Evolutionary conservation across 441 rosid species (phyloP).

Genomic region (Populus hybrid): DNA sequence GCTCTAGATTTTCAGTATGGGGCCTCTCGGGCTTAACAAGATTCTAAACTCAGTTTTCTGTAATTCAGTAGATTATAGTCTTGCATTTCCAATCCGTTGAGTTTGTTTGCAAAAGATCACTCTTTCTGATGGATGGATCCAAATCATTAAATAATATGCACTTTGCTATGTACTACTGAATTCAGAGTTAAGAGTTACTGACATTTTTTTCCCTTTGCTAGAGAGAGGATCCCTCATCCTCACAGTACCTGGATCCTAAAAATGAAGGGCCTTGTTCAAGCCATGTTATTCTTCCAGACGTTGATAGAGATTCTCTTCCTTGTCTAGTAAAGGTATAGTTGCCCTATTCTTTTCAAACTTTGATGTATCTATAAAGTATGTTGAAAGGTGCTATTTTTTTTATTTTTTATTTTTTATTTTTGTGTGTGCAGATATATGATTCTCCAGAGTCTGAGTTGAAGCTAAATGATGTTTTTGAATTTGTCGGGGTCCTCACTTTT

Average conservation of each 20-base stretch:
- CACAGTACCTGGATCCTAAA: constrained; percentile 27
- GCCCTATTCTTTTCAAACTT: background rate
- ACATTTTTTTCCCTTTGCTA: constrained; percentile 26
- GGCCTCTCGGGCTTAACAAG: background rate
- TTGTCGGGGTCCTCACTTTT: constrained; percentile 70
- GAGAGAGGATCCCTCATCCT: constrained; percentile 62
- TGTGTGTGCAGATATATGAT: constrained; percentile 56
- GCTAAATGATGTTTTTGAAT: constrained; percentile 85
- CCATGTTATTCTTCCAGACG: constrained; percentile 22
- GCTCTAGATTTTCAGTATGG: background rate
- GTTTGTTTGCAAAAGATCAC: background rate
- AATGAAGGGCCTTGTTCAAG: constrained; percentile 29
- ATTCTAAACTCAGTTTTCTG: background rate
- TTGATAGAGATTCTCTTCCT: constrained; percentile 37
- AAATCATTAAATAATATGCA: background rate
- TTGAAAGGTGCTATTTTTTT: background rate
- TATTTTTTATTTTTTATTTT: constrained; percentile 7
- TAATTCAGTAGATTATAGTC: background rate
- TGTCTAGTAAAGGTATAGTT: constrained; percentile 74
- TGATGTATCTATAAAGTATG: background rate
- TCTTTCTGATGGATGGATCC: background rate
- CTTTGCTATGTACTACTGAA: background rate
- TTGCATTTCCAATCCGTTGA: background rate
- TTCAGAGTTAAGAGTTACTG: background rate
- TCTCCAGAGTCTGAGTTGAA: constrained; percentile 76